phyloP scores from a whole-genome alignment of 768 basidiomycete genomes.

The Tylopilus plumbeoviolaceoides region DNA sequence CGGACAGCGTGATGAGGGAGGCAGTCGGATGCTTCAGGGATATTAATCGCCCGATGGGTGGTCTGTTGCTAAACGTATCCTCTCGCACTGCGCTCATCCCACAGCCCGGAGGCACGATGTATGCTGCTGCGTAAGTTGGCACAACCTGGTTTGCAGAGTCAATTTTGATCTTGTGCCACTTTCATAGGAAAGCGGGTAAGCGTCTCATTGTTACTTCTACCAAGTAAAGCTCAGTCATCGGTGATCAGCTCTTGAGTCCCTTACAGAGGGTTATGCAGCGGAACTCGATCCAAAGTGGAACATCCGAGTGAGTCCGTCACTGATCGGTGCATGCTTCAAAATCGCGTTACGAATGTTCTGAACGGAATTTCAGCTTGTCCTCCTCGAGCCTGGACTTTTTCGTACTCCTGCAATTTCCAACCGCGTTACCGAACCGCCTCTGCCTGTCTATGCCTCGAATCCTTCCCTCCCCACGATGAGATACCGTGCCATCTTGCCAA shows the following conservation, averaged over 20 bases:
- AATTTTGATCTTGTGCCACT: not conserved
- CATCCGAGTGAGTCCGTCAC: conserved; percentile 28
- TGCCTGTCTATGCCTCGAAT: conserved; percentile 20
- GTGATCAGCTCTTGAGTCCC: conserved; percentile 29
- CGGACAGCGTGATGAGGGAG: conserved; percentile 28
- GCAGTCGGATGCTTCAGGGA: conserved; percentile 37
- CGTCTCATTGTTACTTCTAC: not conserved
- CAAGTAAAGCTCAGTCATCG: not conserved
- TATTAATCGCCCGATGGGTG: conserved; percentile 32
- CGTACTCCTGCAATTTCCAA: conserved; percentile 18
- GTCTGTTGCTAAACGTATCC: conserved; percentile 32
- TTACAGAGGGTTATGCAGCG: conserved; percentile 27
- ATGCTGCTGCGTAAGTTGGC: conserved; percentile 27
- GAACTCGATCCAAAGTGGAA: conserved; percentile 36
- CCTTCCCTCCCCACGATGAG: conserved; percentile 24
- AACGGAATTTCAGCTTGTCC: conserved; percentile 12
- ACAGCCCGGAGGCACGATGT: conserved; percentile 15
- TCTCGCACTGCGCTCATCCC: conserved; percentile 29
- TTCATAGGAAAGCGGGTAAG: conserved; percentile 19
- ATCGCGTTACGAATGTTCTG: not conserved
- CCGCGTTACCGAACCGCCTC: conserved; percentile 9
- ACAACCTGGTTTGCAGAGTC: not conserved
- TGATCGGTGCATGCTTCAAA: not conserved
- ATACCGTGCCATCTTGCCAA: conserved; percentile 19
- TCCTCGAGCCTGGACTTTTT: conserved; percentile 24